A percentile compares a stretch with the other conserved stretches of the same genome.
Conservation (phyloP, 177 flowering plant species). For the Vitis hybrid region DNA sequence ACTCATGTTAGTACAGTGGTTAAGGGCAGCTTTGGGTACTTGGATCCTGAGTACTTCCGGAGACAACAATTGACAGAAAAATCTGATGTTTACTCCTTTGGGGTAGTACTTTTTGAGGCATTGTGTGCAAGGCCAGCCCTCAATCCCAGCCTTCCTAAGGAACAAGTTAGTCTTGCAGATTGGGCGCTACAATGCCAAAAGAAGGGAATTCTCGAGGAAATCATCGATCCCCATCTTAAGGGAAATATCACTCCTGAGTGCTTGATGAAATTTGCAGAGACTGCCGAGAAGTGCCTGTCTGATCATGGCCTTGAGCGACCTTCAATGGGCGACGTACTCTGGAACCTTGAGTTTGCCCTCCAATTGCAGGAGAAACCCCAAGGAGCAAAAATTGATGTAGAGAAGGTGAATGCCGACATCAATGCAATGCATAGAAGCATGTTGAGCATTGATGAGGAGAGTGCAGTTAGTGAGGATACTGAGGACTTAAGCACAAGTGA, state of each 20-base stretch:
- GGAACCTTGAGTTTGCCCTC: slow-evolving; percentile 69
- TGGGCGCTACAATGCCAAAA: slow-evolving; percentile 54
- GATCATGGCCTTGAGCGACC: slow-evolving; percentile 70
- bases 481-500: slow-evolving; percentile 5
- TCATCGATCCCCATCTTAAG: slow-evolving; percentile 56
- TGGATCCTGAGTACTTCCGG: slow-evolving; percentile 73
- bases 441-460: slow-evolving; percentile 23
- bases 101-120: slow-evolving; percentile 73
- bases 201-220: slow-evolving; percentile 43
- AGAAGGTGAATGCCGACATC: slow-evolving; percentile 7
- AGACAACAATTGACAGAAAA: slow-evolving; percentile 73
- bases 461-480: neutral
- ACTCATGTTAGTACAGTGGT: slow-evolving; percentile 74
- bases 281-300: slow-evolving; percentile 59
- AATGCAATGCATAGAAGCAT: slow-evolving; percentile 11
- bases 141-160: slow-evolving; percentile 56
- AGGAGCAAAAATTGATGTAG: slow-evolving; percentile 10
- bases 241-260: slow-evolving; percentile 50
- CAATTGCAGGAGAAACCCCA: slow-evolving; percentile 53
- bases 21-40: slow-evolving; percentile 74
- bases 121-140: slow-evolving; percentile 64
- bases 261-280: slow-evolving; percentile 52
- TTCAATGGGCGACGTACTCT: slow-evolving; percentile 69
- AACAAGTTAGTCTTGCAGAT: slow-evolving; percentile 73
- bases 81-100: slow-evolving; percentile 79